These are phyloP conservation scores for Dacryopinax spathularia DNA, from an alignment of 768 basidiomycete genomes.

Conservation along the genomic window DNA sequence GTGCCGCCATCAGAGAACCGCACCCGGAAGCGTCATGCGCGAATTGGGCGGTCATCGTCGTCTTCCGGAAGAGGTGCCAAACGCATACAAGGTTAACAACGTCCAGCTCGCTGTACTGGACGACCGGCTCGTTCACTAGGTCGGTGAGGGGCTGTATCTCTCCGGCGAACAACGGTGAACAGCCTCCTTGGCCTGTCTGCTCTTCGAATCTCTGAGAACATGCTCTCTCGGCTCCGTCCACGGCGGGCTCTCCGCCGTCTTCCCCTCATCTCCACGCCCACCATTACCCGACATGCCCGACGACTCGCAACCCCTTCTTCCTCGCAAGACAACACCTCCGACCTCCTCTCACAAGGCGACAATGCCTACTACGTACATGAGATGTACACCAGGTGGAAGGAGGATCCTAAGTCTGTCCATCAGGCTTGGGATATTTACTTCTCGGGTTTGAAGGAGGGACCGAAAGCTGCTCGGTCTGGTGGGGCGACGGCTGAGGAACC, in stretches of 20 bases:
- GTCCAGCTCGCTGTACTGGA: too few species aligned
- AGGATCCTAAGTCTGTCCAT: conserved; percentile 86
- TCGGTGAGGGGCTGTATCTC: too few species aligned
- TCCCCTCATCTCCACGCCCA: background rate
- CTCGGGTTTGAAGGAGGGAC: conserved; percentile 79
- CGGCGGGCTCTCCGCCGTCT: background rate
- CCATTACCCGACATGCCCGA: background rate
- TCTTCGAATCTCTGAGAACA: background rate
- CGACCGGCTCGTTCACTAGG: too few species aligned
- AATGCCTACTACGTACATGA: conserved; percentile 90
- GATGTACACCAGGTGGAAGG: conserved; percentile 86
- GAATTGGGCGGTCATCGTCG: too few species aligned
- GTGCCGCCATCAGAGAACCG: too few species aligned
- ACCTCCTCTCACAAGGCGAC: conserved; percentile 73
- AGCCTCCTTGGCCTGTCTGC: background rate
- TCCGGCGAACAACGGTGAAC: too few species aligned
- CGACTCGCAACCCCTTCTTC: background rate
- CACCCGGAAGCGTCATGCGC: too few species aligned
- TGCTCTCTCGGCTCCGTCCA: background rate
- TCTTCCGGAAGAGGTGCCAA: too few species aligned
- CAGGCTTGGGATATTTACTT: conserved; percentile 92
- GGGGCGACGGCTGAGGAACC: background rate
- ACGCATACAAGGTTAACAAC: too few species aligned
- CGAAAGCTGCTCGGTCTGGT: conserved; percentile 22
- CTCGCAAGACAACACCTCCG: conserved; percentile 7